Evolutionary conservation across 441 rosid species (phyloP).

Genomic region (Adansonia gregorii): DNA sequence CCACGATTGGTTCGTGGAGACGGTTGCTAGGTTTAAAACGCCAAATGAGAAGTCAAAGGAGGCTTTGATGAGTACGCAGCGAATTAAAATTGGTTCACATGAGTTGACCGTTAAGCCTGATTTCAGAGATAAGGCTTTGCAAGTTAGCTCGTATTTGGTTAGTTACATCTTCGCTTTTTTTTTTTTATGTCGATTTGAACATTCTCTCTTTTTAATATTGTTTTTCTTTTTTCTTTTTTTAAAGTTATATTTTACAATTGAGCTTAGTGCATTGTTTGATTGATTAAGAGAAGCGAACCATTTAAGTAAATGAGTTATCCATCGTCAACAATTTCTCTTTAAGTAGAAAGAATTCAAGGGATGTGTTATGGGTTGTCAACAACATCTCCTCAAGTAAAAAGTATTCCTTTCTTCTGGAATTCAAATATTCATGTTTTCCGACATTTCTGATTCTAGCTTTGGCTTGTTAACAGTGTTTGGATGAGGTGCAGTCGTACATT

Average conservation of each 20-base stretch:
- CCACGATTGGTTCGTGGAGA: constrained; percentile 72
- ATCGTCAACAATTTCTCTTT: neutral
- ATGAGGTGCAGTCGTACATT: constrained; percentile 93
- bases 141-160: constrained; percentile 72
- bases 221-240: neutral
- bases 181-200: constrained; percentile 8
- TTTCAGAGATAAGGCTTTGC: constrained; percentile 69
- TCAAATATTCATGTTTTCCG: neutral
- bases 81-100: constrained; percentile 62
- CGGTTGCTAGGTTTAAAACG: constrained; percentile 60
- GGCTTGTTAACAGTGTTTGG: constrained; percentile 63
- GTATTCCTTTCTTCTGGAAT: neutral
- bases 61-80: constrained; percentile 68
- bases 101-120: constrained; percentile 62
- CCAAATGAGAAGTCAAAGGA: constrained; percentile 73
- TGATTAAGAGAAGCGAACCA: neutral
- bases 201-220: neutral
- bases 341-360: neutral
- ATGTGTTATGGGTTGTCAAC: neutral
- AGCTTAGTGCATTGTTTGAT: neutral
- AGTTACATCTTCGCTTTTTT: constrained; percentile 24
- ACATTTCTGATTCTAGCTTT: neutral
- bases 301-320: neutral
- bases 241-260: neutral
- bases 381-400: neutral